Evolutionary conservation across 306 rosid species (phyloP), one percentile per base, ranked within the genome.

Genomic region (Trifolium repens): DNA sequence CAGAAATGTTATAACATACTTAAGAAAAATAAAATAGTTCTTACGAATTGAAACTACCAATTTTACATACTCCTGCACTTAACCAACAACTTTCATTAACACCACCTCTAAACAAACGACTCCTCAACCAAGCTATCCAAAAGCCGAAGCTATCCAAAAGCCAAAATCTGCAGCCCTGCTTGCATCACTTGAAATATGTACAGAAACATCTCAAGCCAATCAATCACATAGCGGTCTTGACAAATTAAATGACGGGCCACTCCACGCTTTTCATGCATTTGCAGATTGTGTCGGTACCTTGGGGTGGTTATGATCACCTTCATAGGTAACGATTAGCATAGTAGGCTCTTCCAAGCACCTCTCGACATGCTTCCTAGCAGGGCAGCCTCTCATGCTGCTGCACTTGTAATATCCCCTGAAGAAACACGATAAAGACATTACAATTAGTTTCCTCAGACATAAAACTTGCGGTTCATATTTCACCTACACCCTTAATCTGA

Each of bases 351-450:
- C 98, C 81, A 91, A 88, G 87, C 96, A 92, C 83, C 98, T 86
- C 84, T 96, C 99, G 4, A 96, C 99, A 57, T 96, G 99, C 85
- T 96, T 96, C 86, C 99, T 96, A 13, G 99, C 99, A 16, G 99
- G 99, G 75, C 99, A 96, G 27, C 99, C 99, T 84, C 99, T 89
- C 98, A 96, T 96, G 92, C 99, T 96, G 88, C 99, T 96, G 81
- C 99, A 96, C 81, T 96, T 96, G 54, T 96, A 96, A 84, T 96
- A 96, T 69, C 99, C 99, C 96, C 99, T 96, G 85, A 80, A 86
- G 61, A 80, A 50, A 72, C 17, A 35, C 13, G 7, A 67, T 14
- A 12, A 46, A 58, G 67, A 60, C 52, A 53, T 22, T 43, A 64
- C 55, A 59, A 42, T 80, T 64, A n/a, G 49, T 61, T 74, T 83